A percentile compares a stretch with the other conserved stretches of the same genome.
Conservation (phyloP, 1,284 basidiomycete genomes). For the Cutaneotrichosporon curvatum region DNA sequence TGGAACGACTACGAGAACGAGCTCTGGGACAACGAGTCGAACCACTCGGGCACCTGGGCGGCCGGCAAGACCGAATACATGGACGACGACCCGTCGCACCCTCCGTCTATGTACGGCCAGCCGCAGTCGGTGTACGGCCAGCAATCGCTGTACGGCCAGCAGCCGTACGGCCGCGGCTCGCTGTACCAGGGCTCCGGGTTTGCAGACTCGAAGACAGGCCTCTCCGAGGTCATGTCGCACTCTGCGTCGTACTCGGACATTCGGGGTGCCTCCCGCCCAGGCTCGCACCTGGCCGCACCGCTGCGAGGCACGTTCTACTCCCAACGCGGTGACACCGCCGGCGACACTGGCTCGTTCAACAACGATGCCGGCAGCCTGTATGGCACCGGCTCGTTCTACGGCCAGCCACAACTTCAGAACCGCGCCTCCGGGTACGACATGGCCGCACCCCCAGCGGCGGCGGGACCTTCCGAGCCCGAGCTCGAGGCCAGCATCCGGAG, state of each 20-base stretch:
- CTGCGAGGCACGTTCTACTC: conserved; percentile 24
- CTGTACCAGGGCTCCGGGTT: background rate
- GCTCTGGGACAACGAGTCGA: conserved; percentile 93
- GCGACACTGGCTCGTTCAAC: conserved; percentile 1
- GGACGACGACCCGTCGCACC: conserved; percentile 18
- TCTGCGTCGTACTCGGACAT: conserved; percentile 32
- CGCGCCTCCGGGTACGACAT: conserved; percentile 10
- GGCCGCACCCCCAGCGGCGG: background rate
- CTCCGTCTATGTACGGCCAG: conserved; percentile 36
- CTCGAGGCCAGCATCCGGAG: conserved; percentile 65
- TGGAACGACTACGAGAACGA: conserved; percentile 97
- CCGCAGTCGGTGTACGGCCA: conserved; percentile 73
- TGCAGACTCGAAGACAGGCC: no score
- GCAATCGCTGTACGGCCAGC: conserved; percentile 8
- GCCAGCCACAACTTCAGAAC: conserved; percentile 19
- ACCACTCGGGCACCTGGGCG: conserved; percentile 79
- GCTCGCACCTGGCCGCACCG: conserved; percentile 18
- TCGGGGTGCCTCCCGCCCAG: conserved; percentile 15
- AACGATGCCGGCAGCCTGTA: conserved; percentile 17
- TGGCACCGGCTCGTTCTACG: no score
- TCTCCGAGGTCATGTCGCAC: conserved; percentile 36
- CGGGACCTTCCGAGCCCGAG: conserved; percentile 54
- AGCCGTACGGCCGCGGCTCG: background rate
- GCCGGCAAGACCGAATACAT: conserved; percentile 55
- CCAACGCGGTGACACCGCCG: conserved; percentile 10